A percentile compares a stretch with the other conserved stretches of the same genome.
Evolutionary conservation across 768 basidiomycete genomes (phyloP).

Genomic region (Panaeolus papilionaceus): DNA sequence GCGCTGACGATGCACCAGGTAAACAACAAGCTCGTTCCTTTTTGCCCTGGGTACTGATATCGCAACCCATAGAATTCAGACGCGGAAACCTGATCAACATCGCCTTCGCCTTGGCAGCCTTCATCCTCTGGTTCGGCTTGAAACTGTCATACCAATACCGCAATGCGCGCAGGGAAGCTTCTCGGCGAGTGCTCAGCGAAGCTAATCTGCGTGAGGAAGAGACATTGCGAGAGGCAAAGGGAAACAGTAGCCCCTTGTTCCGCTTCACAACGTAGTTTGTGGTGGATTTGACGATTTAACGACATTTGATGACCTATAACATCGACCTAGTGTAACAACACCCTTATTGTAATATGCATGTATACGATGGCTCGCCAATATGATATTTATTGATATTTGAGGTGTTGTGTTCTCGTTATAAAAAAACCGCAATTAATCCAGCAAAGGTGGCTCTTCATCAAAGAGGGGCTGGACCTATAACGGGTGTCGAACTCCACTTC

Average conservation of each 20-base stretch:
- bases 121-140: slow-evolving; percentile 41
- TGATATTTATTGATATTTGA: not conserved
- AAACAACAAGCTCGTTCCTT: not conserved
- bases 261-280: slow-evolving; percentile 34
- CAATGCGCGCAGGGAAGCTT: slow-evolving; percentile 33
- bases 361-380: not conserved
- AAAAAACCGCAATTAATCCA: not conserved
- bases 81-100: slow-evolving; percentile 44
- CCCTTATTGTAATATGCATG: slow-evolving; percentile 2
- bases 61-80: slow-evolving; percentile 34
- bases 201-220: slow-evolving; percentile 35
- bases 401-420: not conserved
- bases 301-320: slow-evolving; percentile 12
- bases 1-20: slow-evolving; percentile 44
- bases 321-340: not conserved
- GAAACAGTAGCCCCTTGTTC: slow-evolving; percentile 41
- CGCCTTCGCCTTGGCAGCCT: slow-evolving; percentile 37
- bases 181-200: slow-evolving; percentile 26
- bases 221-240: slow-evolving; percentile 32
- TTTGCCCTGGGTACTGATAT: not conserved
- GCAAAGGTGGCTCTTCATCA: not conserved
- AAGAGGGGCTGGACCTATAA: not conserved
- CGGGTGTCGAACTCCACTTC: slow-evolving; percentile 43
- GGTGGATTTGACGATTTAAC: slow-evolving; percentile 15
- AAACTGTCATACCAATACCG: slow-evolving; percentile 36